Evolutionary conservation across 2,329 filamentous ascomycete genomes (phyloP).

Genomic region (Cladophialophora psammophila): DNA sequence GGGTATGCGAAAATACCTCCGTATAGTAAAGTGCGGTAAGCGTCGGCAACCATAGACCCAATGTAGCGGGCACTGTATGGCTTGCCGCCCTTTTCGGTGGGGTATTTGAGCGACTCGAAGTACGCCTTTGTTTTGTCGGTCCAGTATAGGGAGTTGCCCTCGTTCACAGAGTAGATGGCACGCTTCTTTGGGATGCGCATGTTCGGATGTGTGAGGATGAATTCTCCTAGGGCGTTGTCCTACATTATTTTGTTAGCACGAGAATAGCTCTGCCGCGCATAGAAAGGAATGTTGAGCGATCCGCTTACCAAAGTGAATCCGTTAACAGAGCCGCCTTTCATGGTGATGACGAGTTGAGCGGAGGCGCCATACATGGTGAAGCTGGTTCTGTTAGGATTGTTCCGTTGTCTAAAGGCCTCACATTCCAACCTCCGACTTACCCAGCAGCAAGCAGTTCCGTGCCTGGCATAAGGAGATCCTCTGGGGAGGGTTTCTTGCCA

Average conservation of each 20-base stretch:
- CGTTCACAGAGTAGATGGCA: constrained; percentile 96
- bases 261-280: too few relatives aligned
- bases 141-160: constrained; percentile 98
- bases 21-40: constrained; percentile 93
- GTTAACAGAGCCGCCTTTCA: constrained; percentile 90
- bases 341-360: constrained; percentile 94
- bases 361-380: constrained; percentile 99
- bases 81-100: constrained; percentile 71
- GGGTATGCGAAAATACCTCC: constrained; percentile 98
- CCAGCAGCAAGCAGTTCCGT: constrained; percentile 79
- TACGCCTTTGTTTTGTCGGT: constrained; percentile 85
- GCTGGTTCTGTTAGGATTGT: constrained; percentile 59
- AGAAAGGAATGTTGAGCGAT: too few relatives aligned
- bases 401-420: not conserved
- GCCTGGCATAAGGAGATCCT: constrained; percentile 87
- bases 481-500: constrained; percentile 63
- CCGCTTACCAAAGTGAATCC: constrained; percentile 79
- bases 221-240: constrained; percentile 95
- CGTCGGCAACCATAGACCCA: constrained; percentile 92
- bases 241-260: constrained; percentile 1
- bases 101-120: constrained; percentile 86
- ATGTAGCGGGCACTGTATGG: constrained; percentile 97
- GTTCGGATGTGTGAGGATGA: constrained; percentile 95
- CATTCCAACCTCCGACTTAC: constrained; percentile 25
- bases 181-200: constrained; percentile 85